These are phyloP conservation scores for Candida fluviatilis DNA, from an alignment of 805 yeast genomes.

Conservation along the genomic window DNA sequence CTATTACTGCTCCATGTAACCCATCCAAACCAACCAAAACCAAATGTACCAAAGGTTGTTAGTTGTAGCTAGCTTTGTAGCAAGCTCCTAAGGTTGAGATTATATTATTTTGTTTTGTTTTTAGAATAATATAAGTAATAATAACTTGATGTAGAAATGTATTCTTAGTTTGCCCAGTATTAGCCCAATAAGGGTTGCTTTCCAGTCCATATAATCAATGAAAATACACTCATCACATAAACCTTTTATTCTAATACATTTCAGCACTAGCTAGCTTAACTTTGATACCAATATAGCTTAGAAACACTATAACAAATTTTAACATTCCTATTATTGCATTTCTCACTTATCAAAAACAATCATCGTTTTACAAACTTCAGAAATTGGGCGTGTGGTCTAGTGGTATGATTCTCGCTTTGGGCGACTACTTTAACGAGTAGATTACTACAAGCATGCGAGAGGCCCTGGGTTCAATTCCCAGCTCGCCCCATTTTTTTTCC, in stretches of 20 bases:
- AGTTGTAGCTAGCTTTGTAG: background rate
- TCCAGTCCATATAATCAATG: too few species aligned
- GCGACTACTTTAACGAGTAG: slow-evolving; percentile 8
- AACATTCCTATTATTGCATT: too few species aligned
- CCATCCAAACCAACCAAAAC: background rate
- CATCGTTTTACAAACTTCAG: too few species aligned
- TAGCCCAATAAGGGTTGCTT: too few species aligned
- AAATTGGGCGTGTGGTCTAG: slow-evolving; percentile 26
- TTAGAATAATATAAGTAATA: background rate
- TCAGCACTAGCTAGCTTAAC: too few species aligned
- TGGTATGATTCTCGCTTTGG: slow-evolving; percentile 34
- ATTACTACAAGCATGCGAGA: slow-evolving; percentile 36
- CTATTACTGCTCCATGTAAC: background rate
- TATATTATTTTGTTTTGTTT: background rate
- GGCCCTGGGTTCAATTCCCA: slow-evolving; percentile 64
- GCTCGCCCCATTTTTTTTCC: slow-evolving; percentile 30
- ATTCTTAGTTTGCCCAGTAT: background rate
- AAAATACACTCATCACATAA: too few species aligned
- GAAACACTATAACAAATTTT: too few species aligned
- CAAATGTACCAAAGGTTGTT: slow-evolving; percentile 1
- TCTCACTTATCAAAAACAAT: too few species aligned
- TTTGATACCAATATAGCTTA: too few species aligned
- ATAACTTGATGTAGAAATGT: background rate
- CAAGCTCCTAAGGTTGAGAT: slow-evolving; percentile 4
- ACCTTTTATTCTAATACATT: too few species aligned